Conservation (phyloP, 495 filamentous ascomycete genomes). For the Rostrohypoxylon terebratum region DNA sequence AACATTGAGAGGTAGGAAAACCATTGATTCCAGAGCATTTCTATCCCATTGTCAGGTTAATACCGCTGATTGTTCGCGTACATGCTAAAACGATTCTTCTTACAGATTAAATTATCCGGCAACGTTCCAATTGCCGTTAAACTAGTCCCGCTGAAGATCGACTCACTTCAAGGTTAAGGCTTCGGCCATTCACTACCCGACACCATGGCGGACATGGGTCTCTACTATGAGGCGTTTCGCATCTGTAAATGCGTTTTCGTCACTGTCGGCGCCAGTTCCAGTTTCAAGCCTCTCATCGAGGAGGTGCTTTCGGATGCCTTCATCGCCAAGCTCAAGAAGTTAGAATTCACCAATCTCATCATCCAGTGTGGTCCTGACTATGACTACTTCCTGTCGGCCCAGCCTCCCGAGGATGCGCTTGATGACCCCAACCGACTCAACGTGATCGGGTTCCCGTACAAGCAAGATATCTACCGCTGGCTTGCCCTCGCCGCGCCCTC, state of each 20-base stretch:
- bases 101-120: background rate
- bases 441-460: conserved; percentile 41
- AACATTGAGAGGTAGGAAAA: background rate
- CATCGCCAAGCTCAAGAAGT: conserved; percentile 63
- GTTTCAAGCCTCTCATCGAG: conserved; percentile 76
- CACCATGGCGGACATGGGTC: background rate
- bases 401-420: conserved; percentile 15
- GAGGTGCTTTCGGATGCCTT: conserved; percentile 73
- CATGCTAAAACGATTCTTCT: background rate
- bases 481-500: conserved; percentile 14
- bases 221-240: background rate
- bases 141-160: background rate
- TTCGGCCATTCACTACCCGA: background rate
- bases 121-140: background rate
- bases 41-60: background rate
- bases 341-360: conserved; percentile 72
- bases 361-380: conserved; percentile 80
- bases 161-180: background rate
- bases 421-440: conserved; percentile 13
- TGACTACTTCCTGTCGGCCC: conserved; percentile 42
- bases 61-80: background rate
- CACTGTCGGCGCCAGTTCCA: conserved; percentile 90
- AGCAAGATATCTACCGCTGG: conserved; percentile 9
- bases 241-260: conserved; percentile 65
- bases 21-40: background rate